These are phyloP conservation scores for Poa pratensis DNA, from an alignment of 176 grass and related monocot genomes.

Conservation along the genomic window DNA sequence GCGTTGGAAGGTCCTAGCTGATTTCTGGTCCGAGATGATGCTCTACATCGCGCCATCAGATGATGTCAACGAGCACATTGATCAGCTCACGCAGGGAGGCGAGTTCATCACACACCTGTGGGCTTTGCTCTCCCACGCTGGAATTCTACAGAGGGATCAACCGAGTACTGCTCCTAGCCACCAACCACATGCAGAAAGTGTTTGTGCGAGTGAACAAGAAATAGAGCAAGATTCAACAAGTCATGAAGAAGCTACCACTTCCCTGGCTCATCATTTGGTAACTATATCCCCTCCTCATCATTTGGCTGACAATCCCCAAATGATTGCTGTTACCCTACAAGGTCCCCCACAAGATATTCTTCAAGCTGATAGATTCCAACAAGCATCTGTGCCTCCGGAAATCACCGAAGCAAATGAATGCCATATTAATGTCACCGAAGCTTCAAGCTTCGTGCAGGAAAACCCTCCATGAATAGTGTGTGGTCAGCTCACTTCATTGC, in stretches of 20 bases:
- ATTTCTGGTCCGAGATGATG: background rate
- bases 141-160: background rate
- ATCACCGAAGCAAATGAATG: background rate
- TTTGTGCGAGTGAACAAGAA: background rate
- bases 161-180: background rate
- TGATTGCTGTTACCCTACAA: background rate
- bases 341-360: background rate
- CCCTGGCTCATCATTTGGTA: background rate
- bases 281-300: constrained; percentile 3
- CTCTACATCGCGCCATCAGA: background rate
- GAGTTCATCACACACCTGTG: constrained; percentile 24
- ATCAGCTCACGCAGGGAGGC: background rate
- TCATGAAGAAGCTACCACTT: background rate
- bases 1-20: constrained; percentile 11
- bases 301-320: background rate
- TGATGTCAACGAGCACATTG: background rate
- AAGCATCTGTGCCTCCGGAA: background rate
- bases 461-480: background rate
- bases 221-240: background rate
- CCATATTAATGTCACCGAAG: background rate
- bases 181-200: background rate
- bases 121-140: background rate
- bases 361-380: background rate
- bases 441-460: background rate
- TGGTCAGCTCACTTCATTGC: background rate